Conservation (phyloP, 176 grass and related monocot genomes). For the Cenchrus americanus region DNA sequence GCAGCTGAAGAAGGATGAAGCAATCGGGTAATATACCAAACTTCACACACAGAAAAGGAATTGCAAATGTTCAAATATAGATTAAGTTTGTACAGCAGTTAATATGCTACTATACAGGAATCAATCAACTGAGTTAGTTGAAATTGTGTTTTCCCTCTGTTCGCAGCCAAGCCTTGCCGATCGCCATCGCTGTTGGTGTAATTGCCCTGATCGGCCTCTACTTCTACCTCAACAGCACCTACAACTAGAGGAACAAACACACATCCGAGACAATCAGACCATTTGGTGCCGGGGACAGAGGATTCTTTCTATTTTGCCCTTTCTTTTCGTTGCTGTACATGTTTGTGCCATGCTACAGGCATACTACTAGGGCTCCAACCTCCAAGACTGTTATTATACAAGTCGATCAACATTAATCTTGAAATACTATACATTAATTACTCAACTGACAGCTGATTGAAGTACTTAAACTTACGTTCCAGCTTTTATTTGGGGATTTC, state of each 20-base stretch:
- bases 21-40: conserved; percentile 56
- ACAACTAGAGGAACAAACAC: conserved; percentile 34
- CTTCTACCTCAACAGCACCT: conserved; percentile 82
- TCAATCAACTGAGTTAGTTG: not conserved
- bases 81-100: not conserved
- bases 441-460: not conserved
- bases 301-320: not conserved
- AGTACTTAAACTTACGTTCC: not conserved
- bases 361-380: not conserved
- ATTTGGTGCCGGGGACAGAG: not conserved
- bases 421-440: not conserved
- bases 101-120: not conserved
- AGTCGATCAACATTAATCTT: not conserved
- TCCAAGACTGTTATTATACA: not conserved
- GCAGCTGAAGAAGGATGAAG: conserved; percentile 78
- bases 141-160: not conserved
- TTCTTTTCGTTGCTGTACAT: conserved; percentile 10
- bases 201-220: conserved; percentile 60
- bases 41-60: not conserved
- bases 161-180: conserved; percentile 73
- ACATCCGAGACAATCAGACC: not conserved
- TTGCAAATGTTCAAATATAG: too few species aligned
- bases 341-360: not conserved
- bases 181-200: conserved; percentile 62
- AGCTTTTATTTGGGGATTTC: not conserved